A percentile compares a stretch with the other conserved stretches of the same genome.
Evolutionary conservation across 768 basidiomycete species (phyloP).

Genomic region (Dacryopinax spathularia): DNA sequence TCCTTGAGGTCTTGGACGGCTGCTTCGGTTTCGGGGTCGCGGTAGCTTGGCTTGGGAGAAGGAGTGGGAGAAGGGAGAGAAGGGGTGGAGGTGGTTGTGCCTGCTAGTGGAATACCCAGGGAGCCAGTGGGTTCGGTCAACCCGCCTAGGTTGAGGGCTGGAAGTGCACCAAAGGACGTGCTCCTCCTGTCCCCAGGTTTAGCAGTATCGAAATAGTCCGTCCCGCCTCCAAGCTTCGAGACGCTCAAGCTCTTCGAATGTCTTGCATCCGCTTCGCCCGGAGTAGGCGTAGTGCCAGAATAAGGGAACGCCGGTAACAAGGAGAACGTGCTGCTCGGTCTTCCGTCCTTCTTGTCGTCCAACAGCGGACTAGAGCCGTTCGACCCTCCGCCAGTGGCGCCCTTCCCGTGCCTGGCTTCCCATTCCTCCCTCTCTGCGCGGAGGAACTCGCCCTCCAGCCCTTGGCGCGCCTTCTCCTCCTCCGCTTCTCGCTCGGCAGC

Average conservation of each 20-base stretch:
- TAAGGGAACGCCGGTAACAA: background rate
- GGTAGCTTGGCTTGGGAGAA: background rate
- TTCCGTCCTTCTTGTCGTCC: conserved; percentile 1
- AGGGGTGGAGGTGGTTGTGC: background rate
- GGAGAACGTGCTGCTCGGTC: background rate
- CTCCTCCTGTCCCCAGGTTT: background rate
- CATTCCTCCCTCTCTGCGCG: conserved; percentile 63
- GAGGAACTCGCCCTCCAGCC: conserved; percentile 39
- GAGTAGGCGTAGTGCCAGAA: background rate
- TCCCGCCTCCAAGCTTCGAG: background rate
- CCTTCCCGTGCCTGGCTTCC: conserved; percentile 69
- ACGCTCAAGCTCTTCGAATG: background rate
- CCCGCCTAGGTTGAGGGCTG: conserved; percentile 1
- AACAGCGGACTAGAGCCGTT: background rate
- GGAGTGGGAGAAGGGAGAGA: background rate
- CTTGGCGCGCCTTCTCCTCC: conserved; percentile 56
- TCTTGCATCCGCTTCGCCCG: background rate
- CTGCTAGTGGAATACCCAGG: background rate
- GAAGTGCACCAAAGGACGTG: background rate
- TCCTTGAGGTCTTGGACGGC: background rate
- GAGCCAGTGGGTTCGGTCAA: background rate
- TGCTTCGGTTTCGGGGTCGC: background rate
- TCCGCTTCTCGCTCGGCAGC: conserved; percentile 58
- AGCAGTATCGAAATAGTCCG: background rate
- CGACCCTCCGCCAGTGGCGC: background rate